Conservation (phyloP, 495 filamentous ascomycete genomes). For the Cercophora samala region DNA sequence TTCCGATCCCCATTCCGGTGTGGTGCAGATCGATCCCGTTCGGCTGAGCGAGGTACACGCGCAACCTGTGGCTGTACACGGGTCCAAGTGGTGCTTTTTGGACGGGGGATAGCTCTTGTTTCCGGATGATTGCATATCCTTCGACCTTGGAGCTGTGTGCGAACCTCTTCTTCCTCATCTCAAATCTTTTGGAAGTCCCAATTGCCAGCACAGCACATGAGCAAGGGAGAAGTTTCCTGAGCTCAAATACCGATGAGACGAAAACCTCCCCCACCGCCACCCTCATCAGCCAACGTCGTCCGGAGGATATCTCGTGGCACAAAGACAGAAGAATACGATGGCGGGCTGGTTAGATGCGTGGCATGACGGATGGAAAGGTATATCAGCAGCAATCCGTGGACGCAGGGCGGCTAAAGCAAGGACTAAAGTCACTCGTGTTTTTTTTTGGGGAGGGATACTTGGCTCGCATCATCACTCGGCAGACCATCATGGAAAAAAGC, state of each 20-base stretch:
- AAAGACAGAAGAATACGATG: not conserved
- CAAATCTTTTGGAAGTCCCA: too few species aligned
- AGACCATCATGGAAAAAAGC: not conserved
- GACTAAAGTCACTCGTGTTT: not conserved
- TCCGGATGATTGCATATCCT: constrained; percentile 12
- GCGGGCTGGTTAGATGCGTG: not conserved
- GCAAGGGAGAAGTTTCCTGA: too few species aligned
- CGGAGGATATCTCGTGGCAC: not conserved
- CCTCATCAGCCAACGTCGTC: not conserved
- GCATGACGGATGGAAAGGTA: not conserved
- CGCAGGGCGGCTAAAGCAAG: constrained; percentile 12
- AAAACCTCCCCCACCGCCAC: too few species aligned
- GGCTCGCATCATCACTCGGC: constrained; percentile 15
- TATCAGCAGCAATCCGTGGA: not conserved
- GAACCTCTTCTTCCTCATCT: not conserved
- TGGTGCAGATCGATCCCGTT: constrained; percentile 13
- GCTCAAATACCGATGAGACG: too few species aligned
- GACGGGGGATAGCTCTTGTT: constrained; percentile 15
- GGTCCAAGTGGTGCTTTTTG: constrained; percentile 26
- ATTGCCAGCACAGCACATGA: too few species aligned
- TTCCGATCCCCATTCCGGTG: not conserved
- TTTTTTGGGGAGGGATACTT: constrained; percentile 4
- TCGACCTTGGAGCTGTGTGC: not conserved
- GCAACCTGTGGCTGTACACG: constrained; percentile 6
- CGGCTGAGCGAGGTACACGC: constrained; percentile 14